These are phyloP conservation scores for Dissophora ornata DNA, from an alignment of 192 early-diverging fungal species.

Conservation along the genomic window DNA sequence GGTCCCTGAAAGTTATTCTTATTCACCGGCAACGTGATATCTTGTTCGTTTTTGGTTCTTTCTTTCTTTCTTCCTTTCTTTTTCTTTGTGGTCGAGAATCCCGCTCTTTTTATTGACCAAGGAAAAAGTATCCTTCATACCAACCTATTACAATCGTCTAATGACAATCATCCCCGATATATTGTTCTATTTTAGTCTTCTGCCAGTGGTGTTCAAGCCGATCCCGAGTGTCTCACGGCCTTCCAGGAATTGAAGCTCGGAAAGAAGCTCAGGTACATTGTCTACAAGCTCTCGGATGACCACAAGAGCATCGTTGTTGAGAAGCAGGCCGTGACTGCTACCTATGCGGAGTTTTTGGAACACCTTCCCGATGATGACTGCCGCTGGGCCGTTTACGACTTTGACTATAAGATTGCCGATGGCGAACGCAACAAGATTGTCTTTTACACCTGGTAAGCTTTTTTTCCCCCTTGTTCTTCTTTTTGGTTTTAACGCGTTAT, in stretches of 20 bases:
- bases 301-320: conserved; percentile 76
- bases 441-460: conserved; percentile 86
- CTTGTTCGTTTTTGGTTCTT: no score
- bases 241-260: conserved; percentile 82
- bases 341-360: conserved; percentile 78
- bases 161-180: neutral
- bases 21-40: neutral
- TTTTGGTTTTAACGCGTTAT: neutral
- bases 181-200: conserved; percentile 65
- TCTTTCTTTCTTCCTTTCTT: no score
- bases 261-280: conserved; percentile 80
- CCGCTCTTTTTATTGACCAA: no score
- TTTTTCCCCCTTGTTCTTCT: no score
- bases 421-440: conserved; percentile 87
- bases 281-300: conserved; percentile 85
- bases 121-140: no score
- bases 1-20: neutral
- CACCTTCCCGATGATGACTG: conserved; percentile 73
- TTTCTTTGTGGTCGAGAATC: no score
- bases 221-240: conserved; percentile 66
- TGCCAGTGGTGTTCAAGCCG: conserved; percentile 75
- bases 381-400: conserved; percentile 92
- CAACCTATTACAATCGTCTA: neutral
- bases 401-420: conserved; percentile 75
- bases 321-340: conserved; percentile 54